Evolutionary conservation across 2,329 filamentous ascomycete genomes (phyloP).

Genomic region (Albophoma yamanashiensis): DNA sequence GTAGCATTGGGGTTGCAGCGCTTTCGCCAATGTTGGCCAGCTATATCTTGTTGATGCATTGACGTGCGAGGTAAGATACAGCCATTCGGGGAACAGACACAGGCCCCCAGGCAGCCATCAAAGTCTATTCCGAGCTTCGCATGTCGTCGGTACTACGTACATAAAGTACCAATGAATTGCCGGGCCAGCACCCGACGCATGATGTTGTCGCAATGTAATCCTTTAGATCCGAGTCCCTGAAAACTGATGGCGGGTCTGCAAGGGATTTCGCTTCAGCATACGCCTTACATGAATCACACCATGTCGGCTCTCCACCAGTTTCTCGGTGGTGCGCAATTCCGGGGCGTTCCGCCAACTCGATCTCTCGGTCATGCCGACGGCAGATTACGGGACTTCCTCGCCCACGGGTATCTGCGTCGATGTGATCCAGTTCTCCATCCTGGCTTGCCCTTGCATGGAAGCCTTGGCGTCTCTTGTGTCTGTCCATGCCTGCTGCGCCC

Average conservation of each 20-base stretch:
- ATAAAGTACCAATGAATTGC: background rate
- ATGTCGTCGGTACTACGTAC: background rate
- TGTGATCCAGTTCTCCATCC: constrained; percentile 78
- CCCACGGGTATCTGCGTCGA: constrained; percentile 58
- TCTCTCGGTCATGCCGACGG: background rate
- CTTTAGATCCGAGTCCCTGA: background rate
- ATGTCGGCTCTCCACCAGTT: background rate
- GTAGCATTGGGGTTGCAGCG: background rate
- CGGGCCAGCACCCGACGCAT: background rate
- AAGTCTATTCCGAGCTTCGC: background rate
- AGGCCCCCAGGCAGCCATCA: background rate
- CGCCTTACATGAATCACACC: background rate
- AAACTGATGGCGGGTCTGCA: background rate
- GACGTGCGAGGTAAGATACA: background rate
- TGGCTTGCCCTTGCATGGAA: constrained; percentile 51
- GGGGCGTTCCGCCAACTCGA: background rate
- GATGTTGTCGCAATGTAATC: background rate
- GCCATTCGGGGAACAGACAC: background rate
- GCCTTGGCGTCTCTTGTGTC: constrained; percentile 17
- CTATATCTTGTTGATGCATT: background rate
- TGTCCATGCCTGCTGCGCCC: constrained; percentile 21
- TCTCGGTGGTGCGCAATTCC: background rate
- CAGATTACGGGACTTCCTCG: constrained; percentile 19
- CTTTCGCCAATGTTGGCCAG: background rate
- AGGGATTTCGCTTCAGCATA: background rate